Base-by-base conservation (phyloP, 2,329 filamentous ascomycete genomes). In the Sporothrix humicola region DNA sequence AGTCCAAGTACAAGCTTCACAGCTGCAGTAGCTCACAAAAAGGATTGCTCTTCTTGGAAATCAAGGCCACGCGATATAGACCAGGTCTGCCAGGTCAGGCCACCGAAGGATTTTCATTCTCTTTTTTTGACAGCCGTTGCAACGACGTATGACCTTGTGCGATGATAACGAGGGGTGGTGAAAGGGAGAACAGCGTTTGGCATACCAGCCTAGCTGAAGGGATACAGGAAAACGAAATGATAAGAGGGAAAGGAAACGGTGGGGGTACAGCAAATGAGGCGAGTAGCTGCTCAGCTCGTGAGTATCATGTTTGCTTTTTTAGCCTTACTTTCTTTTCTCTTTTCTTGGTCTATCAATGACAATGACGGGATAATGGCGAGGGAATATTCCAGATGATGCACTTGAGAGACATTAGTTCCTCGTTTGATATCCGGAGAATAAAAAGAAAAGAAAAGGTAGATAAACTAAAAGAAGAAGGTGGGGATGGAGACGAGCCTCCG, bases 291-390 rank as follows among this genome's bases (percentile, higher is more conserved):
- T 37, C 31, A 37, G 31, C 31, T 37, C 31, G 31, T 37, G 31
- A 37, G 31, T 5, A 37, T 37, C 31, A 37, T 37, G 31, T 37
- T 37, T 37, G 31, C 31, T 37, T 37, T 37, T 37, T 37, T 37
- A 37, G 31, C 31, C 31, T 37, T 37, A 7, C 31, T 37, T 37
- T 37, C 31, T 37, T 37, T 37, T 37, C 31, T 3, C 5, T 37
- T 37, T 37, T 3, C 31, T 37, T 37, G 31, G 31, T 37, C 31
- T 37, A 37, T 37, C 31, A 37, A 37, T 37, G 7, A 37, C 31
- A 66, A 65, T 48, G 59, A 20, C 61, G 61, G 61, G 61, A 66
- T 13, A 48, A 66, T 15, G 42, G 20, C 42, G 42, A 66, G 61
- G 9, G 42, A 66, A 26, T 66, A 10, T 66, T 66, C 61, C 61